A percentile compares a stretch with the other conserved stretches of the same genome.
Conservation (phyloP, 1,284 basidiomycete species). For the Tetrapyrgos nigripes region DNA sequence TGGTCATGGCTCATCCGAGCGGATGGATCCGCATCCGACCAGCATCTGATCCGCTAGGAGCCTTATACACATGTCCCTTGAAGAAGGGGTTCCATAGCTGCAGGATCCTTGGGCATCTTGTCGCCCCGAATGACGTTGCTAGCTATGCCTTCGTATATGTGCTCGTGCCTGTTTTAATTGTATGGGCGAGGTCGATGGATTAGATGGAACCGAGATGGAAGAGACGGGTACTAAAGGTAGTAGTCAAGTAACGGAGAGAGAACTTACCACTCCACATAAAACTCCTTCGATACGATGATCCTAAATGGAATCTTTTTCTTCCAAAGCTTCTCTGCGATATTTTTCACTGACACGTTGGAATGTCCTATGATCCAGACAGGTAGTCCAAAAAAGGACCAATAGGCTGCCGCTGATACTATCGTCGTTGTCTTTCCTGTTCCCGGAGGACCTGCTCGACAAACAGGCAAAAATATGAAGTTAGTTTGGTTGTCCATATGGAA, state of each 20-base stretch:
- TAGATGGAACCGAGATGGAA: too few species aligned
- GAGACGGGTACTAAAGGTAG: too few species aligned
- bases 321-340: slow-evolving; percentile 31
- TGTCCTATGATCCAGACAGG: slow-evolving; percentile 23
- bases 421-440: slow-evolving; percentile 24
- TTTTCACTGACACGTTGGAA: slow-evolving; percentile 24
- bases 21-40: too few species aligned
- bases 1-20: too few species aligned
- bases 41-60: too few species aligned
- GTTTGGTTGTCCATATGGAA: too few species aligned
- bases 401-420: slow-evolving; percentile 18
- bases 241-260: too few species aligned
- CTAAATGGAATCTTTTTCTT: slow-evolving; percentile 46
- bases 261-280: slow-evolving; percentile 52
- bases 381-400: slow-evolving; percentile 6
- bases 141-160: slow-evolving; percentile 44
- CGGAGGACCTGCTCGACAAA: slow-evolving; percentile 19
- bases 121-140: slow-evolving; percentile 44
- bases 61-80: slow-evolving; percentile 34
- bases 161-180: slow-evolving; percentile 56
- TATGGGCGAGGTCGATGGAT: background rate
- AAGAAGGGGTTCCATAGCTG: slow-evolving; percentile 28
- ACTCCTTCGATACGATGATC: slow-evolving; percentile 55
- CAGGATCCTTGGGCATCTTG: slow-evolving; percentile 30
- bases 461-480: background rate